Evolutionary conservation across 257 asterid genomes (phyloP), one percentile per base, ranked within the genome.

Genomic region (Anisodus acutangulus): DNA sequence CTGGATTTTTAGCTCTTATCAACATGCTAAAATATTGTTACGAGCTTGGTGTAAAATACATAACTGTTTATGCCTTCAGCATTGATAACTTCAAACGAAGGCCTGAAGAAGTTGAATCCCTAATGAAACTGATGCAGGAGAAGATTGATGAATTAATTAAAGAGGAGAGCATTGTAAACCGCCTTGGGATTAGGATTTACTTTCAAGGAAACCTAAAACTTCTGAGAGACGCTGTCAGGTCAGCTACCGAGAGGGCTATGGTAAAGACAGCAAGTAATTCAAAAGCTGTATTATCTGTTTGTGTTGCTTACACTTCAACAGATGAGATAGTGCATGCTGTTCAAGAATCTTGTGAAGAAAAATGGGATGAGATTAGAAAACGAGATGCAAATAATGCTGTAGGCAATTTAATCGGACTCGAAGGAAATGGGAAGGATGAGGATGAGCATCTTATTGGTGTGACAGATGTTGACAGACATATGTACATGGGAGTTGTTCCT

Each of bases 41-140:
- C 37, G 97, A 94, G 89, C 49, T 94, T 19, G 84, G 90, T 45
- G 31, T 96, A 8, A 89, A 89, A 67, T 85, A 88, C 39, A 90
- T 94, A 67, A 93, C 97, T 0, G 66, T 90, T 35, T 94, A 93
- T 78, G 98, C 97, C 78, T 94, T 94, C 83, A 94, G 98, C 89
- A 92, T 94, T 49, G 98, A 94, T 35, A 94, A 94, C 82, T 93
- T 94, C 86, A 93, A 89, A 59, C 88, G 98, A 31, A 85, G 86
- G n/a, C 98, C 98, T 1, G 94, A 94, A 78, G 97, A 93, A 90
- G 98, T 94, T 78, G 88, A 90, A 85, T 90, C 93, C 78, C 90
- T 93, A 19, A 93, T 94, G 98, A 81, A 89, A 47, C 80, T 94
- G 91, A 90, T 94, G 43, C 90, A 85, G 45, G 96, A 94, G 67